Base-by-base conservation (phyloP, 371 early-diverging fungal genomes). In the Dichotomocladium elegans region DNA sequence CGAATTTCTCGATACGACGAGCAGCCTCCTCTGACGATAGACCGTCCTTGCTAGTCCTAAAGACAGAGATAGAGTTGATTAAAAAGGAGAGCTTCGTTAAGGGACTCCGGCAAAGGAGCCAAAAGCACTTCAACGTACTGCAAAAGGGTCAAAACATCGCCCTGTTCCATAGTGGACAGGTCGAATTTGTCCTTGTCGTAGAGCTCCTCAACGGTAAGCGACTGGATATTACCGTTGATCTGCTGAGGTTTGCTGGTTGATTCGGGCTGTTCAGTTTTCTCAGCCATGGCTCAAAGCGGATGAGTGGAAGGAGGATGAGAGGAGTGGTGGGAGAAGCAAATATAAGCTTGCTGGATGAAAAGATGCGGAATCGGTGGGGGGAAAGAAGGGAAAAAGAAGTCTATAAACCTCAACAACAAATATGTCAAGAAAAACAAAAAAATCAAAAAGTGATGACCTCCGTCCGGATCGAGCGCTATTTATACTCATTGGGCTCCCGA, bases 131-230 rank as follows among this genome's bases (percentile, higher is more conserved):
- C 26, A 34, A 65, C 70, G 53, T 74, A 74, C 74, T 85, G 82
- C 46, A 87, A 74, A 27, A 87, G 71, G 57, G 70, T 66, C 67
- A 82, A 79, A 22, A 84, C 82, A 59, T 84, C 77, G 42, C 68
- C 72, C 7, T 60, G 65, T 42, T 85, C 86, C 87, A 87, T 85
- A 44, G 87, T 87, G 29, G 85, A 85, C 55, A 87, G 68, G 58
- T 87, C 87, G 57, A 79, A 84, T 65, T 83, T 87, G 41, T 87
- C 87, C 77, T 87, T 87, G 77, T 87, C 80, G 68, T 87, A 87
- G 46, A 87, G 74, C 63, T 87, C 87, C 56, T 85, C 77, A 42
- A 81, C 82, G 27, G 63, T 63, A 35, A 63, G 57, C 17, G 53
- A 48, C 27, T 49, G 57, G 27, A 57, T 41, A 47, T 63, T 53